Percentiles rank a stretch among this genome's conserved stretches.
Evolutionary conservation across 352 stramenopile species (phyloP).

Genomic region (Phytophthora ohioensis): DNA sequence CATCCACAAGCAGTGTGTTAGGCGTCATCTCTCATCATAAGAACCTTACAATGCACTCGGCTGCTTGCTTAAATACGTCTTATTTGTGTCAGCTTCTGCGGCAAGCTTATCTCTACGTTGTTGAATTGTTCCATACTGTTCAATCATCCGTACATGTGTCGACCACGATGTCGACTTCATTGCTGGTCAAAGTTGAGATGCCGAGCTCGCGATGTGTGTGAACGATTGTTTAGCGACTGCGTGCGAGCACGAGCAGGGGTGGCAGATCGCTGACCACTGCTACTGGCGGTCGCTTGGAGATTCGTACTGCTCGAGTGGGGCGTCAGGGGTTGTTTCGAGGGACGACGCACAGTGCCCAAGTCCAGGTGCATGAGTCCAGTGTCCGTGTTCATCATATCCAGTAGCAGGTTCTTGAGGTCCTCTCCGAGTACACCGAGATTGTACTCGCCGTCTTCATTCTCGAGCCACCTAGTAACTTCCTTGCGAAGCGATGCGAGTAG

Average conservation of each 20-base stretch:
- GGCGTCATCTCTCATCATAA: slow-evolving; percentile 35
- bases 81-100: background rate
- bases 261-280: slow-evolving; percentile 23
- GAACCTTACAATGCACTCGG: slow-evolving; percentile 35
- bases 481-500: slow-evolving; percentile 58
- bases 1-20: slow-evolving; percentile 18
- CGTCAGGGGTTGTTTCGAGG: slow-evolving; percentile 40
- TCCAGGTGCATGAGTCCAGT: slow-evolving; percentile 88
- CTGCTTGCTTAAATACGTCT: slow-evolving; percentile 23
- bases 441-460: slow-evolving; percentile 79
- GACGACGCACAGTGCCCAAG: slow-evolving; percentile 54
- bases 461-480: slow-evolving; percentile 78
- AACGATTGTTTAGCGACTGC: slow-evolving; percentile 40
- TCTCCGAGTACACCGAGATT: slow-evolving; percentile 77
- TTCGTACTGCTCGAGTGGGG: slow-evolving; percentile 37
- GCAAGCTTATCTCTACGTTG: slow-evolving; percentile 10
- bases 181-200: slow-evolving; percentile 37
- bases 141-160: background rate
- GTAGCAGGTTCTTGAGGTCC: slow-evolving; percentile 73
- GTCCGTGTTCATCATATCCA: slow-evolving; percentile 87
- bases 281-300: slow-evolving; percentile 12
- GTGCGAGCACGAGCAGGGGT: slow-evolving; percentile 45
- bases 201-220: slow-evolving; percentile 3
- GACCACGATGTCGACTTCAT: slow-evolving; percentile 12
- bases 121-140: slow-evolving; percentile 5